These are phyloP conservation scores for Sporobolus alterniflorus DNA, from an alignment of 202 grass and related monocot species.

Conservation along the genomic window DNA sequence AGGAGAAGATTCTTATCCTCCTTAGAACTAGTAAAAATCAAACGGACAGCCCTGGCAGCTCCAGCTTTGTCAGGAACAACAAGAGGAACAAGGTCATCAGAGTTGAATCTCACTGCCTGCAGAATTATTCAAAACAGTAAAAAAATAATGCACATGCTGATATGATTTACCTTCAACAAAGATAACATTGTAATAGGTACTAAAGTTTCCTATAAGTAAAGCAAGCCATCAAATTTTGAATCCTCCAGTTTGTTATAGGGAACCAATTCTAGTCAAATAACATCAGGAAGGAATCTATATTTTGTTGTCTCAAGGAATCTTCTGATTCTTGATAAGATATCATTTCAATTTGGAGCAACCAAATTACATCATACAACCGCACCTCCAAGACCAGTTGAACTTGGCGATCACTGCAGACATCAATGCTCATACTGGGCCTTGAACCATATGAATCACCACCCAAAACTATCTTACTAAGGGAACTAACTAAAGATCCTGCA, in stretches of 20 bases:
- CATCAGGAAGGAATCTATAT: slow-evolving; percentile 5
- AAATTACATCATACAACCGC: slow-evolving; percentile 28
- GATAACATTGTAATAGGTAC: too few relatives aligned
- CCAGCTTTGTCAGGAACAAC: slow-evolving; percentile 72
- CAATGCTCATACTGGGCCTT: slow-evolving; percentile 78
- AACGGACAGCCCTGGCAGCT: slow-evolving; percentile 49
- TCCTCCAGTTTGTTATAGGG: too few relatives aligned
- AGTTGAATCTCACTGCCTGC: slow-evolving; percentile 65
- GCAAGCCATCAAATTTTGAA: too few relatives aligned
- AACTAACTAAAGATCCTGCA: slow-evolving; percentile 57
- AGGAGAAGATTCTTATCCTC: slow-evolving; percentile 91
- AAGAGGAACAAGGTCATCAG: slow-evolving; percentile 81
- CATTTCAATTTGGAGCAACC: slow-evolving; percentile 13
- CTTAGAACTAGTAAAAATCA: slow-evolving; percentile 79
- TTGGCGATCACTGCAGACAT: slow-evolving; percentile 85
- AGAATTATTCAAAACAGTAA: slow-evolving; percentile 39
- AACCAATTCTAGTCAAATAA: neutral
- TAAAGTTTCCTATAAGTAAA: too few relatives aligned
- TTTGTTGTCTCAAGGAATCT: neutral
- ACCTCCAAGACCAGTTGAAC: slow-evolving; percentile 86
- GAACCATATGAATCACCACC: slow-evolving; percentile 71
- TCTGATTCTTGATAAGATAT: neutral
- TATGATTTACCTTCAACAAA: neutral
- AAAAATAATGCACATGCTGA: slow-evolving; percentile 25
- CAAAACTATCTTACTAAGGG: slow-evolving; percentile 71